phyloP scores from a whole-genome alignment of 305 asterid genomes.

The Caryopteris hybrid region DNA sequence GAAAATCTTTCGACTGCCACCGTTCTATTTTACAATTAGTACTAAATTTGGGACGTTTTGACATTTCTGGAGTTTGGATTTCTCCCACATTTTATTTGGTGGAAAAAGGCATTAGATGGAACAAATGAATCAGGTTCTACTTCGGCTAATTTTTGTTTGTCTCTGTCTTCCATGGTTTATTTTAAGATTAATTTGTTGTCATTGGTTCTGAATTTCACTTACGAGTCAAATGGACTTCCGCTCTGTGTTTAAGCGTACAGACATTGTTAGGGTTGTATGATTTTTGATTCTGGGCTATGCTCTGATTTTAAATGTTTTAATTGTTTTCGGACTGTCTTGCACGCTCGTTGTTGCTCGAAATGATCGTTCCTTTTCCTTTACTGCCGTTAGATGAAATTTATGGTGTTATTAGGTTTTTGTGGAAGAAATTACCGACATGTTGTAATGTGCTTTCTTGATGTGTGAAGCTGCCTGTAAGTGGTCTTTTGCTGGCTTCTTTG shows the following conservation, averaged over 20 bases:
- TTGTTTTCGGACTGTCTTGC: not conserved
- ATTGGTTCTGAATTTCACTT: not conserved
- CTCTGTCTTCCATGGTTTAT: not conserved
- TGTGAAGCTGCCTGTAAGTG: not conserved
- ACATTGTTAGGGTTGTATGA: slow-evolving; percentile 12
- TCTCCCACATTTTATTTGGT: slow-evolving; percentile 26
- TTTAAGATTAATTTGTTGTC: not conserved
- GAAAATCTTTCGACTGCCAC: slow-evolving; percentile 1
- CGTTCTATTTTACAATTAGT: slow-evolving; percentile 9
- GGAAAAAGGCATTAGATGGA: slow-evolving; percentile 22
- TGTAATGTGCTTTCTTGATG: not conserved
- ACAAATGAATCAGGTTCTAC: slow-evolving; percentile 12
- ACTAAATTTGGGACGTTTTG: slow-evolving; percentile 20
- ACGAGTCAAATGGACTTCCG: not conserved
- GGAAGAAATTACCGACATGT: not conserved
- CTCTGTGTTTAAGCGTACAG: slow-evolving; percentile 16
- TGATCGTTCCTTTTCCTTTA: not conserved
- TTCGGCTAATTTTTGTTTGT: slow-evolving; percentile 6
- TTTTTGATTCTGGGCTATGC: not conserved
- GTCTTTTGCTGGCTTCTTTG: not conserved
- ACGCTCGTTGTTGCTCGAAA: not conserved
- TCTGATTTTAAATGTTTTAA: slow-evolving; percentile 9
- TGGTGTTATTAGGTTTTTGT: slow-evolving; percentile 13
- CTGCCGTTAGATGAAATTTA: not conserved
- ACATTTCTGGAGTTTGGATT: slow-evolving; percentile 28